phyloP scores from a whole-genome alignment of 75 land plant species.

The Selaginella moellendorffii region DNA sequence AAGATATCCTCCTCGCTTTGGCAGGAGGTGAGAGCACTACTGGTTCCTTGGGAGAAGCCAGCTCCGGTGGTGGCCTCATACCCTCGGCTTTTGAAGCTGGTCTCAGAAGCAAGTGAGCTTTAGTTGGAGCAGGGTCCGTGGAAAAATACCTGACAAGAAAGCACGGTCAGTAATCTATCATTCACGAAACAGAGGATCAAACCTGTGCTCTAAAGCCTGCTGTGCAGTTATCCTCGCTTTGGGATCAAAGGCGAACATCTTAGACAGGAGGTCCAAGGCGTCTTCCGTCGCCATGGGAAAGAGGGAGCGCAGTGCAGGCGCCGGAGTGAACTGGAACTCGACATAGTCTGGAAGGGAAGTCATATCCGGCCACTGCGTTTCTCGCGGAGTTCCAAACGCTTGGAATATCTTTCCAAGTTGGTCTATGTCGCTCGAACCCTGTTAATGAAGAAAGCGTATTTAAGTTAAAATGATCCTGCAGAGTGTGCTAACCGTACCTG shows the following conservation, averaged over 20 bases:
- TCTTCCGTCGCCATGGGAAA: conserved; percentile 96
- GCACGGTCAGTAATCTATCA: neutral
- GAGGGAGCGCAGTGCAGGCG: conserved; percentile 58
- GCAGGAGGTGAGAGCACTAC: conserved; percentile 73
- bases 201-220: conserved; percentile 95
- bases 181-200: neutral
- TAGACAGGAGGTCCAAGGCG: conserved; percentile 71
- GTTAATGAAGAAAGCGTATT: conserved; percentile 2
- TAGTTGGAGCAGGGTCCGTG: conserved; percentile 76
- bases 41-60: conserved; percentile 46
- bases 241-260: conserved; percentile 92
- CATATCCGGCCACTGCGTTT: conserved; percentile 94
- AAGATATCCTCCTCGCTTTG: conserved; percentile 54
- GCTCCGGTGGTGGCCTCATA: conserved; percentile 15
- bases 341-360: conserved; percentile 87
- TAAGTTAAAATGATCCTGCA: too few relatives aligned
- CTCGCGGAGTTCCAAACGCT: conserved; percentile 85
- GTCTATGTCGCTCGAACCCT: conserved; percentile 92
- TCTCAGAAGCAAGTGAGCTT: conserved; percentile 57
- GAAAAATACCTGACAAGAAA: conserved; percentile 56
- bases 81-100: conserved; percentile 54
- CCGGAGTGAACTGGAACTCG: conserved; percentile 74
- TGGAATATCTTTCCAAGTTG: conserved; percentile 98
- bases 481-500: conserved; percentile 33
- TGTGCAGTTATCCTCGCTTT: conserved; percentile 64